phyloP scores from a whole-genome alignment of 2,329 filamentous ascomycete genomes.

The Metarhizium album region DNA sequence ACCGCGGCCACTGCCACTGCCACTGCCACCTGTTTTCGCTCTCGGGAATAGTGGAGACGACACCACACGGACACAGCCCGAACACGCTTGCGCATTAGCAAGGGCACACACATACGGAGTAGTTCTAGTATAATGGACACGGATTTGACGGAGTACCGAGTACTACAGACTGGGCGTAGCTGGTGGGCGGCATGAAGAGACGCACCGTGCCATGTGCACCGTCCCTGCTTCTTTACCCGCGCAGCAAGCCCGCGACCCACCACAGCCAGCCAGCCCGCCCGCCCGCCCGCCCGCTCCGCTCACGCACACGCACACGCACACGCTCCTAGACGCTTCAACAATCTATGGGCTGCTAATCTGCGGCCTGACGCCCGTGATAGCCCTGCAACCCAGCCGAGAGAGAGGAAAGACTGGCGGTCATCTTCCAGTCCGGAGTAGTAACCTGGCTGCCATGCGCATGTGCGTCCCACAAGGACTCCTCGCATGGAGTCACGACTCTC shows the following conservation, averaged over 20 bases:
- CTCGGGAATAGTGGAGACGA: not conserved
- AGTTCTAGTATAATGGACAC: too few relatives aligned
- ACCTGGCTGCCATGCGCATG: not conserved
- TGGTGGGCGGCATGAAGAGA: not conserved
- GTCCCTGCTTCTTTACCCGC: too few relatives aligned
- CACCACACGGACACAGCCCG: not conserved
- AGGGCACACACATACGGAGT: too few relatives aligned
- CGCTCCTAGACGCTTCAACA: not conserved
- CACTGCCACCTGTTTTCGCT: not conserved
- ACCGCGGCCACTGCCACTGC: too few relatives aligned
- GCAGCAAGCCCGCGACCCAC: not conserved
- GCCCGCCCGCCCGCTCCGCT: not conserved
- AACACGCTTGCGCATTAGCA: not conserved
- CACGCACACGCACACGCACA: not conserved
- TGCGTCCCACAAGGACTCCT: too few relatives aligned
- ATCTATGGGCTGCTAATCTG: too few relatives aligned
- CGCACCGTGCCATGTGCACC: not conserved
- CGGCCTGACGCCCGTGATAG: not conserved
- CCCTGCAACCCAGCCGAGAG: not conserved
- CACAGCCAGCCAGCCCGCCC: not conserved
- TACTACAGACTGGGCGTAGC: not conserved
- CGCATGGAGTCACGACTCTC: not conserved
- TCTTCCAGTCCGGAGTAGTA: not conserved
- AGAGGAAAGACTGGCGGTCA: not conserved
- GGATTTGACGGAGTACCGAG: not conserved